Evolutionary conservation across 345 rosid genomes (phyloP).

Genomic region (Gossypium longicalyx): DNA sequence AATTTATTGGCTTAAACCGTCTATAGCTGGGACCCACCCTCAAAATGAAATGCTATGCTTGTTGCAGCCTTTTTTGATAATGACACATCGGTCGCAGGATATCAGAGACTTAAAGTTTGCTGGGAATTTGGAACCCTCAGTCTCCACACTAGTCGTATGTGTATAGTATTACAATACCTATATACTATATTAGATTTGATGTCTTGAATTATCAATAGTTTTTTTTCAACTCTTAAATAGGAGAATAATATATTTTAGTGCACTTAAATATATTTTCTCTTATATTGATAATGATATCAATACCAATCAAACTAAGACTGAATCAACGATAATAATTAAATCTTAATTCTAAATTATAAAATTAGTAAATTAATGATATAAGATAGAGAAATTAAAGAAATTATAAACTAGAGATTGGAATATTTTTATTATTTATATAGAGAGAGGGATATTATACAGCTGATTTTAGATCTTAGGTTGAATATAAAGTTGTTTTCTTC

Average conservation of each 20-base stretch:
- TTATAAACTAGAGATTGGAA: too few relatives aligned
- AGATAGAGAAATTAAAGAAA: too few relatives aligned
- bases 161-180: too few relatives aligned
- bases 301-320: too few relatives aligned
- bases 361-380: too few relatives aligned
- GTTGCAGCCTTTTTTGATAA: conserved; percentile 28
- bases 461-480: not conserved
- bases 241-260: rapidly evolving
- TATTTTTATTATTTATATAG: too few relatives aligned
- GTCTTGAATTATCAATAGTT: too few relatives aligned
- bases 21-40: conserved; percentile 9
- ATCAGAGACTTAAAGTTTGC: conserved; percentile 8
- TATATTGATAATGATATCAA: rapidly evolving
- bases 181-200: not conserved
- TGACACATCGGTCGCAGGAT: conserved; percentile 41
- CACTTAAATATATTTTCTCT: rapidly evolving
- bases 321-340: too few relatives aligned
- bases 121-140: not conserved
- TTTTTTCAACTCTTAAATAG: rapidly evolving
- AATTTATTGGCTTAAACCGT: rapidly evolving
- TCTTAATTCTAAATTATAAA: too few relatives aligned
- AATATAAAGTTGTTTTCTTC: not conserved
- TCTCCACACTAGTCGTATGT: not conserved
- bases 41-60: conserved; percentile 16
- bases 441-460: not conserved